phyloP scores from a whole-genome alignment of 73 alveolate genomes.

The Tetrahymena malaccensis region DNA sequence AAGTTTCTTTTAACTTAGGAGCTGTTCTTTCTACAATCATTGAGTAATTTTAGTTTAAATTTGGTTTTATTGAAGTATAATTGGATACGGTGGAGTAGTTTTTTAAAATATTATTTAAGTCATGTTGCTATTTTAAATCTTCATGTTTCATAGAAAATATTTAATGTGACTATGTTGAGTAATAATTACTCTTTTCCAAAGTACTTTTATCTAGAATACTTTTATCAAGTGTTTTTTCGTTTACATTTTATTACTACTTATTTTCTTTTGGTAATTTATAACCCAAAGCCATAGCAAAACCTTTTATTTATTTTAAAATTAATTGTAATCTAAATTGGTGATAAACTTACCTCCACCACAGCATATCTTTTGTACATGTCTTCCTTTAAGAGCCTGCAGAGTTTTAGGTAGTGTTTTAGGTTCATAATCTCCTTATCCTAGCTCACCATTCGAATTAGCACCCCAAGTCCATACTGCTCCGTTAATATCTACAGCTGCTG shows the following conservation, averaged over 20 bases:
- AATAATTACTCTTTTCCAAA: neutral
- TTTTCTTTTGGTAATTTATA: neutral
- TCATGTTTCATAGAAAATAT: neutral
- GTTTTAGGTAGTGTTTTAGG: neutral
- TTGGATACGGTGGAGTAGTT: neutral
- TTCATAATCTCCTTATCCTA: constrained; percentile 49
- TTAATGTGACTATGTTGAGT: neutral
- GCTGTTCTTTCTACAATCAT: neutral
- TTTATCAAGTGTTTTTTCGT: neutral
- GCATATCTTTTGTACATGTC: neutral
- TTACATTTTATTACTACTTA: neutral
- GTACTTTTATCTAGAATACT: neutral
- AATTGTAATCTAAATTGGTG: neutral
- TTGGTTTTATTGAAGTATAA: neutral
- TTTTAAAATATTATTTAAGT: neutral
- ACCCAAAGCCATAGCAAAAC: neutral
- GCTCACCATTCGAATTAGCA: constrained; percentile 47
- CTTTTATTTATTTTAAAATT: neutral
- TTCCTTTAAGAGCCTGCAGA: neutral
- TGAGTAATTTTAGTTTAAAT: neutral
- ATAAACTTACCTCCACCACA: neutral
- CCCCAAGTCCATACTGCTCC: constrained; percentile 53
- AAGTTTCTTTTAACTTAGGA: neutral
- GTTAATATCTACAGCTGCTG: constrained; percentile 14
- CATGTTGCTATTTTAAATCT: neutral